These are phyloP conservation scores for Liquidambar formosana DNA, from an alignment of 164 flowering plant species.

Conservation along the genomic window DNA sequence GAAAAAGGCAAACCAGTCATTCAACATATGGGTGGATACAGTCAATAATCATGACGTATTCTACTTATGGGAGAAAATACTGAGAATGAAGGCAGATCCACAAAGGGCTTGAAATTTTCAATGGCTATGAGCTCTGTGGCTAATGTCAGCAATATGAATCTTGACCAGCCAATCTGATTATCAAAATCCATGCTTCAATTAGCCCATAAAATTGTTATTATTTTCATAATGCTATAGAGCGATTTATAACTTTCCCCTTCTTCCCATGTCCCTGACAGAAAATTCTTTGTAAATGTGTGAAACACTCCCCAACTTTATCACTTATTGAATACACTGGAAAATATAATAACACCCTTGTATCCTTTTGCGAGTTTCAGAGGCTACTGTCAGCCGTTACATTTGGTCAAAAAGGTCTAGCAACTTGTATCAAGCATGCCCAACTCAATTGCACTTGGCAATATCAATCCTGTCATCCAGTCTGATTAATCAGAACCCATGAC, in stretches of 20 bases:
- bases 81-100: background rate
- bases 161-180: background rate
- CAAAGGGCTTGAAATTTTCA: background rate
- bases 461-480: background rate
- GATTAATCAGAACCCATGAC: background rate
- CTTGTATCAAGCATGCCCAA: background rate
- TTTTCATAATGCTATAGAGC: background rate
- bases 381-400: too few relatives aligned
- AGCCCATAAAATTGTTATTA: background rate
- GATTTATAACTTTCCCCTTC: background rate
- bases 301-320: background rate
- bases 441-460: background rate
- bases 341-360: background rate
- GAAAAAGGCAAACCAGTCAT: background rate
- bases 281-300: background rate
- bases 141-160: background rate
- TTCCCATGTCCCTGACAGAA: background rate
- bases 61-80: background rate
- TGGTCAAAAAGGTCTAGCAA: too few relatives aligned
- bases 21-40: background rate
- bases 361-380: too few relatives aligned
- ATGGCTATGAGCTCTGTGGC: background rate
- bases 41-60: background rate
- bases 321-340: background rate
- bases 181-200: background rate